Percentiles rank a stretch among this genome's conserved stretches.
Conservation (phyloP, 2,329 filamentous ascomycete genomes). For the Ascochyta fabae region DNA sequence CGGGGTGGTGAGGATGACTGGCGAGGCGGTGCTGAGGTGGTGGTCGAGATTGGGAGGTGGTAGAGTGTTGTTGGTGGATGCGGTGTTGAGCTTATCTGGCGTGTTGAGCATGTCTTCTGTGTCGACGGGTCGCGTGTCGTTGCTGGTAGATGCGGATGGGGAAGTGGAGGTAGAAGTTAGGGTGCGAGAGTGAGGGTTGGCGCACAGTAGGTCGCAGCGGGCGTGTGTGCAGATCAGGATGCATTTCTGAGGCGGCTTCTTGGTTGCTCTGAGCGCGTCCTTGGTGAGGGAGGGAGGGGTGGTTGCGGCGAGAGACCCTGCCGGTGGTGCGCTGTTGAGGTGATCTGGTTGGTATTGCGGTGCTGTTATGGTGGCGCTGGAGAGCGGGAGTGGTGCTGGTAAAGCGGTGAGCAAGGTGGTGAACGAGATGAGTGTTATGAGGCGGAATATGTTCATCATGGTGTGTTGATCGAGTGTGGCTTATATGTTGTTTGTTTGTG, state of each 20-base stretch:
- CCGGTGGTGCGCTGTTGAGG: not conserved
- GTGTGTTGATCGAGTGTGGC: too few relatives aligned
- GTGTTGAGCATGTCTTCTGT: too few relatives aligned
- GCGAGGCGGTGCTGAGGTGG: too few relatives aligned
- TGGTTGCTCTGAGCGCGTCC: not conserved
- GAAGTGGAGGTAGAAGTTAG: not conserved
- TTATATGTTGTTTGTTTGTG: too few relatives aligned
- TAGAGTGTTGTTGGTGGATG: not conserved
- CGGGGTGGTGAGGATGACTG: not conserved
- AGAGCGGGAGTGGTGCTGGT: not conserved
- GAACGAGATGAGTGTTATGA: not conserved
- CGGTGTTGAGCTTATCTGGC: too few relatives aligned
- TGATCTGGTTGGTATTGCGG: not conserved
- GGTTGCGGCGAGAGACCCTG: not conserved
- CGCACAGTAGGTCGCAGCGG: not conserved
- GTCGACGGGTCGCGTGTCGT: too few relatives aligned
- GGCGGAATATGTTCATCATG: not conserved
- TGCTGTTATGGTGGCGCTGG: not conserved
- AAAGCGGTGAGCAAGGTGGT: not conserved
- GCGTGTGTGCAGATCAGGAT: constrained; percentile 6
- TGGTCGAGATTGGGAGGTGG: not conserved
- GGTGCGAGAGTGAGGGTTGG: not conserved
- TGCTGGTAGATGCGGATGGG: not conserved
- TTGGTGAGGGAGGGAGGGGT: not conserved
- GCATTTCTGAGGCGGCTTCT: not conserved